Percentiles rank a stretch among this genome's conserved stretches.
These are phyloP conservation scores for Salix suchowensis DNA, from an alignment of 345 rosid species.

Conservation along the genomic window DNA sequence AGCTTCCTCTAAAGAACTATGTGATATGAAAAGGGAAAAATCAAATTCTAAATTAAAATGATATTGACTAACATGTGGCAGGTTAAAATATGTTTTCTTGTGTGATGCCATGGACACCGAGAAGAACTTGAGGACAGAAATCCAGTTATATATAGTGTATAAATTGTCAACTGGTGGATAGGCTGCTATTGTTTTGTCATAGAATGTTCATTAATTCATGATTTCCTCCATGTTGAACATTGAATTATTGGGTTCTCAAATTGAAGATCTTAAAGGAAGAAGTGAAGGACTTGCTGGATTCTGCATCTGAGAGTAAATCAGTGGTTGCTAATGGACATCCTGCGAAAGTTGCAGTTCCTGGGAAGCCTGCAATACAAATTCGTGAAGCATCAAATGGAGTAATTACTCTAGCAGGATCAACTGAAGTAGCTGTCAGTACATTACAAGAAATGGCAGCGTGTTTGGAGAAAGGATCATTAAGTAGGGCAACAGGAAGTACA, in stretches of 20 bases:
- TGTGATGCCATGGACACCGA: background rate
- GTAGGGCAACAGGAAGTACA: conserved; percentile 95
- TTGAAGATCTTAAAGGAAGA: conserved; percentile 91
- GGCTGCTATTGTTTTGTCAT: background rate
- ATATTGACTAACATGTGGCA: background rate
- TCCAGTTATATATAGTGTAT: background rate
- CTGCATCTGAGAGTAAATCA: conserved; percentile 46
- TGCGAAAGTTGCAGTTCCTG: conserved; percentile 55
- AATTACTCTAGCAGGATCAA: conserved; percentile 89
- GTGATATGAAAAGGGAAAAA: background rate
- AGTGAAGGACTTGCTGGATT: conserved; percentile 83
- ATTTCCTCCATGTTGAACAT: no score
- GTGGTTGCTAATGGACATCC: conserved; percentile 42
- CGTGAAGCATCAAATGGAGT: conserved; percentile 92
- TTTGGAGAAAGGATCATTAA: conserved; percentile 82
- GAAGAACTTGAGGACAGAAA: background rate
- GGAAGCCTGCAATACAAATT: conserved; percentile 83
- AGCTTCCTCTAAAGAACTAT: background rate
- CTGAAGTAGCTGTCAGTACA: conserved; percentile 69
- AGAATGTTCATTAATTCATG: no score
- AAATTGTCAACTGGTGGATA: background rate
- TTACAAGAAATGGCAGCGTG: conserved; percentile 89
- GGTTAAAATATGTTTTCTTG: background rate
- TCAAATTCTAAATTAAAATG: background rate
- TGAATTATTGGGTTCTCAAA: conserved; percentile 15